Conservation (phyloP, 2,329 filamentous ascomycete species). For the Fusarium bulbicola region DNA sequence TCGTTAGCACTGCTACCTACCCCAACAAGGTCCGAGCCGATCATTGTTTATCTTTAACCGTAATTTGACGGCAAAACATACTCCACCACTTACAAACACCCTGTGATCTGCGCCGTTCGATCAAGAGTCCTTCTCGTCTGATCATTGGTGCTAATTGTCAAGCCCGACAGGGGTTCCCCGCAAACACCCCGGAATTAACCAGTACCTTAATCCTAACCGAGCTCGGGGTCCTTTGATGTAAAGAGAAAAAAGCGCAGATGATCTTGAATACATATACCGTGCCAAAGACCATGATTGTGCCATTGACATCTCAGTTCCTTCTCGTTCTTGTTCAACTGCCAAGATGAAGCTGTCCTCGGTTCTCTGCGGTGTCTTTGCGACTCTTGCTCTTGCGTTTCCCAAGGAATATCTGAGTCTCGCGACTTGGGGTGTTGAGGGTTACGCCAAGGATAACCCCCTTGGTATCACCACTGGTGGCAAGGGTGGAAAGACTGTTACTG, state of each 20-base stretch:
- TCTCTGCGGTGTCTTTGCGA: conserved; percentile 20
- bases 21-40: not conserved
- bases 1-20: not conserved
- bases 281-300: too few species aligned
- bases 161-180: conserved; percentile 31
- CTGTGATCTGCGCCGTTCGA: not conserved
- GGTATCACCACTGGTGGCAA: conserved; percentile 51
- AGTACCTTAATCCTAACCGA: not conserved
- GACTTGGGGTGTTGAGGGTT: conserved; percentile 39
- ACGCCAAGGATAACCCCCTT: conserved; percentile 49
- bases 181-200: not conserved
- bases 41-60: conserved; percentile 15
- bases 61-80: conserved; percentile 1
- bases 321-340: not conserved
- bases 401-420: conserved; percentile 31
- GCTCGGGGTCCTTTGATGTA: not conserved
- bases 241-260: not conserved
- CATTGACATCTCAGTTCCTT: not conserved
- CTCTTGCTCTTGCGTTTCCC: conserved; percentile 24
- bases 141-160: conserved; percentile 35
- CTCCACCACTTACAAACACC: not conserved
- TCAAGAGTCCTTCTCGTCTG: not conserved
- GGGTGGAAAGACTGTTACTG: conserved; percentile 58
- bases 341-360: conserved; percentile 30
- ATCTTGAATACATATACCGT: conserved; percentile 8